phyloP scores from a whole-genome alignment of 2,329 filamentous ascomycete species.

The Ilyonectria sp. region DNA sequence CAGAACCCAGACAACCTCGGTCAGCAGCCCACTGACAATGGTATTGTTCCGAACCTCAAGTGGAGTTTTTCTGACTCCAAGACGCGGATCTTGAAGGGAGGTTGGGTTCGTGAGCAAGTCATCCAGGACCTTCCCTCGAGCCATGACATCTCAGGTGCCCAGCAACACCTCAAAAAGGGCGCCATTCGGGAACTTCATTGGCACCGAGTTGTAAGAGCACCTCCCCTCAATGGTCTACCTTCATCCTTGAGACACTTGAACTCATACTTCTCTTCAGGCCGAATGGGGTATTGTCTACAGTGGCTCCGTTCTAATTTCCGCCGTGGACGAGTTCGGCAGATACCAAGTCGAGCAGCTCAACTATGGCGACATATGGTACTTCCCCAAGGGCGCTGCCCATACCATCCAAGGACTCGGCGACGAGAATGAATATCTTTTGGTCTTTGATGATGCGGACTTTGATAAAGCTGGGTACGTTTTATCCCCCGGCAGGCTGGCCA shows the following conservation, averaged over 20 bases:
- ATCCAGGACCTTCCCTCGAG: constrained; percentile 77
- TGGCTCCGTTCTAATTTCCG: constrained; percentile 71
- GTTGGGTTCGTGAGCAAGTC: constrained; percentile 78
- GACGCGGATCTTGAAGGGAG: constrained; percentile 73
- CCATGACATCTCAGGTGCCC: constrained; percentile 76
- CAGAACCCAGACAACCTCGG: constrained; percentile 77
- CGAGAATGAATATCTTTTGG: constrained; percentile 77
- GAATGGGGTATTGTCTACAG: constrained; percentile 77
- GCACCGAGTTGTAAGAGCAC: constrained; percentile 73
- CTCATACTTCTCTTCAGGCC: constrained; percentile 58
- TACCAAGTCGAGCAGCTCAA: constrained; percentile 69
- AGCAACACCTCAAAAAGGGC: constrained; percentile 78
- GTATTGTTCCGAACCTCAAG: constrained; percentile 77
- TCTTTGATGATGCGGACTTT: constrained; percentile 78
- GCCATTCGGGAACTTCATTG: constrained; percentile 77
- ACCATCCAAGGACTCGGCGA: constrained; percentile 76
- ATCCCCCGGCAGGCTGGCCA: accelerated
- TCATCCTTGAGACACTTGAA: accelerated
- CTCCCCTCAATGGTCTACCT: background rate
- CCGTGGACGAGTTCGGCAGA: constrained; percentile 73
- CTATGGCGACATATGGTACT: constrained; percentile 79
- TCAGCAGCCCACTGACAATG: constrained; percentile 73
- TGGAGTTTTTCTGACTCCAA: constrained; percentile 80
- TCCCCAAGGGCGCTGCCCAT: constrained; percentile 76
- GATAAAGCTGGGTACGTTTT: constrained; percentile 69